Evolutionary conservation across 768 basidiomycete genomes (phyloP).

Genomic region (Suillus bovinus): DNA sequence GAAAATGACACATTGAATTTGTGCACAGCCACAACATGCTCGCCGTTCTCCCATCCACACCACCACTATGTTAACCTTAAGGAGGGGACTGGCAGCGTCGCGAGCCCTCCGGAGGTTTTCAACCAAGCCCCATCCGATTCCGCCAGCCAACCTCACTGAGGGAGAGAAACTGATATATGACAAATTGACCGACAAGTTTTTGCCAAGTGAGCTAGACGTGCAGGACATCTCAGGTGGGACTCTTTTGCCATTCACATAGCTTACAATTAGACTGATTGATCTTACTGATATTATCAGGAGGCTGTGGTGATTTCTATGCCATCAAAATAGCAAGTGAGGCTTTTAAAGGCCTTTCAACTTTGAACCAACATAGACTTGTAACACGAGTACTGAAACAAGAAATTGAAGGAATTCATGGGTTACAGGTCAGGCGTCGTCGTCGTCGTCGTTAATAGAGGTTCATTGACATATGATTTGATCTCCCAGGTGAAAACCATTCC

Average conservation of each 20-base stretch:
- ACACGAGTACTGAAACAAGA: constrained; percentile 85
- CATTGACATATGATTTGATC: background rate
- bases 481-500: constrained; percentile 43
- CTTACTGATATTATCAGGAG: constrained; percentile 52
- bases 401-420: constrained; percentile 88
- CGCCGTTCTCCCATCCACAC: constrained; percentile 3
- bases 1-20: background rate
- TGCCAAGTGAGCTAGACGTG: constrained; percentile 80
- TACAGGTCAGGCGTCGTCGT: constrained; percentile 66
- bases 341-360: constrained; percentile 82
- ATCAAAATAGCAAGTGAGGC: constrained; percentile 82
- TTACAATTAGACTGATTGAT: background rate
- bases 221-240: constrained; percentile 91
- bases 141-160: constrained; percentile 38
- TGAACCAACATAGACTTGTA: constrained; percentile 94
- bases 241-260: constrained; percentile 3
- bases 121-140: constrained; percentile 22
- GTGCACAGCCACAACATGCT: constrained; percentile 3
- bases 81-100: constrained; percentile 35
- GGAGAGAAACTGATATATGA: constrained; percentile 71
- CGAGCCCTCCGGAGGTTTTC: constrained; percentile 34
- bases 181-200: constrained; percentile 75
- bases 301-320: constrained; percentile 97
- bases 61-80: constrained; percentile 33
- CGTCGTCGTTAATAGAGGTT: too few relatives aligned